A percentile compares a stretch with the other conserved stretches of the same genome.
Evolutionary conservation across 2,329 filamentous ascomycete genomes (phyloP).

Genomic region (Xylariaceae sp.): DNA sequence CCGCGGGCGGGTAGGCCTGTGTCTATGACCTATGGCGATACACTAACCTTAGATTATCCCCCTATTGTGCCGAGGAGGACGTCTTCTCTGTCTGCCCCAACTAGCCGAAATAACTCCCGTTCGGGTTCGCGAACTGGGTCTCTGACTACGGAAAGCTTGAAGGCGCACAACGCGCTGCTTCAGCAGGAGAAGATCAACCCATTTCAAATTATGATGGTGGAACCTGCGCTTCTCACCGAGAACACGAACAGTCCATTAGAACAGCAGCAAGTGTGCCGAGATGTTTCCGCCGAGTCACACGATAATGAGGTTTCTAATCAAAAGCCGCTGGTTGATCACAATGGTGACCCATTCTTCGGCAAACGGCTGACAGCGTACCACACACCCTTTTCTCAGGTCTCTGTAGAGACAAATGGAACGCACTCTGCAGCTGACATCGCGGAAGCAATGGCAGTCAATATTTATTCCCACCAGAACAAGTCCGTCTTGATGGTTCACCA

Average conservation of each 20-base stretch:
- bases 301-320: constrained; percentile 30
- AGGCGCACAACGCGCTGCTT: constrained; percentile 45
- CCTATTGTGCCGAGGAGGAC: constrained; percentile 52
- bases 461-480: constrained; percentile 60
- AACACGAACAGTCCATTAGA: constrained; percentile 24
- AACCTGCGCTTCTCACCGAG: constrained; percentile 28
- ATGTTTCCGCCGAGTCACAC: constrained; percentile 35
- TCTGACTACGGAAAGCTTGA: constrained; percentile 53
- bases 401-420: constrained; percentile 56
- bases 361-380: constrained; percentile 51
- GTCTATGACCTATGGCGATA: constrained; percentile 47
- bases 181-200: constrained; percentile 29
- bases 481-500: constrained; percentile 58
- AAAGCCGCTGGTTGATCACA: constrained; percentile 42
- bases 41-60: constrained; percentile 56
- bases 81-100: constrained; percentile 59
- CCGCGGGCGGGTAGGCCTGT: constrained; percentile 38
- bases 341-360: constrained; percentile 50
- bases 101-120: constrained; percentile 47
- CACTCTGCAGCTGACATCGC: constrained; percentile 55
- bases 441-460: constrained; percentile 56
- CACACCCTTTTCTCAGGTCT: constrained; percentile 58
- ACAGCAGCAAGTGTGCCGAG: constrained; percentile 29
- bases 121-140: constrained; percentile 39
- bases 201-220: constrained; percentile 29